Base-by-base conservation (phyloP, 2,329 filamentous ascomycete genomes). In the Tolypocladium tropicale region DNA sequence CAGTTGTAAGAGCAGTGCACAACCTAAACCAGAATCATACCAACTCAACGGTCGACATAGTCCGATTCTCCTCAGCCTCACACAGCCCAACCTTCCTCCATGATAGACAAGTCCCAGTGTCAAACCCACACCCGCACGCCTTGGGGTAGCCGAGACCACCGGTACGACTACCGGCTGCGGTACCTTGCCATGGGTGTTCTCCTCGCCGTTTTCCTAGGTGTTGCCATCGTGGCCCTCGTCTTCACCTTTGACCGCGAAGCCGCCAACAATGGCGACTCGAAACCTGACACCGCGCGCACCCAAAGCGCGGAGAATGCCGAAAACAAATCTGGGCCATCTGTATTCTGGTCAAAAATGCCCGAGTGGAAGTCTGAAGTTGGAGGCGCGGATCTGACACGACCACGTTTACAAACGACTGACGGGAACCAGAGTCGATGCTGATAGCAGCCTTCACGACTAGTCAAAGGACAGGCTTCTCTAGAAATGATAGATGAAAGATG, bases 91-190 rank as follows among this genome's bases (percentile, higher is more conserved):
- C 16, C 21, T 18, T 21, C 12, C 28, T 53, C 39, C 52, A 67
- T 68, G 60, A 54, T 61, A 30, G 59, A 64, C 53, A 63, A 60
- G 37, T 51, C 55, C 6, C 67, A 68, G 58, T 69, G 67, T 50
- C 65, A 59, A 53, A 53, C 65, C 5, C 66, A 68, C 56, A 69
- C 66, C 21, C 65, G 65, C 46, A 67, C 57, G 6, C 63, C 64
- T 21, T 68, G 67, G 66, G 64, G 66, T 4, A 53, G 49, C 30
- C 55, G 54, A 25, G 43, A 59, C 18, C 67, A 68, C 50, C 60
- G 59, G 30, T 64, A 62, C 61, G 56, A 66, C 52, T 56, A 61
- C 34, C 63, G 62, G 34, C 51, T 68, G 12, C 64, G 66, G 39
- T 64, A 65, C 53, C 23, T 63, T 28, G 43, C 58, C 43, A 68